Base-by-base conservation (phyloP, 495 filamentous ascomycete genomes). In the Penicillium simplicissimum region DNA sequence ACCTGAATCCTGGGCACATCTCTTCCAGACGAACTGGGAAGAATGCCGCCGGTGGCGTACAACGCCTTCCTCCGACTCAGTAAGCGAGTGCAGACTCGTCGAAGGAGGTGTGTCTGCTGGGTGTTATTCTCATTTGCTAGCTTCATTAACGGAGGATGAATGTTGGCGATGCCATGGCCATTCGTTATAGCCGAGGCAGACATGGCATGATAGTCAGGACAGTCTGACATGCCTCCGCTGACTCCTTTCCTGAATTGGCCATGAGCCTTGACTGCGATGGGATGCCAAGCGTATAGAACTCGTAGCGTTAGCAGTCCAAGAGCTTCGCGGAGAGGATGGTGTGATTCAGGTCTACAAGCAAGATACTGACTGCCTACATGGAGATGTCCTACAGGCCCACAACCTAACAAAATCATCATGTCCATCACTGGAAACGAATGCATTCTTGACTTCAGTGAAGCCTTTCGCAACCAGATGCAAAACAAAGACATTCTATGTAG, bases 401-500 rank as follows among this genome's bases (percentile, higher is more conserved):
- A 5, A 7, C 28, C 28, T 7, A 31, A 7, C 4, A 31, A 31
- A 31, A 45, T 4, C n/a, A 21, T 21, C 1, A 47, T 49, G 21
- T 28, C 14, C 45, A 28, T 49, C 45, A 13, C 45, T 31, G 45
- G 21, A 31, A 31, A 28, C 14, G 45, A 49, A 49, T 49, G 45
- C 25, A 31, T 49, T 49, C 23, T 23, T 19, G 45, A 28, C 45
- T 49, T 49, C 45, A 49, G 4, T 31, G 45, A 31, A 31, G 45
- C 45, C 45, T 15, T 15, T 49, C 45, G 23, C 23, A 49, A 49
- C 11, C n/a, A 19, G 11, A 53, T 36, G 31, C 31, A 53, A 19
- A 53, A 36, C 42, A 53, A 53, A 53, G 51, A 35, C 51, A 53
- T 36, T 53, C 51, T 53, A 53, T 53, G 19, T 35, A 25, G 33